Evolutionary conservation across 2,329 filamentous ascomycete genomes (phyloP), one percentile per base, ranked within the genome.

Genomic region (Apiospora hydei): DNA sequence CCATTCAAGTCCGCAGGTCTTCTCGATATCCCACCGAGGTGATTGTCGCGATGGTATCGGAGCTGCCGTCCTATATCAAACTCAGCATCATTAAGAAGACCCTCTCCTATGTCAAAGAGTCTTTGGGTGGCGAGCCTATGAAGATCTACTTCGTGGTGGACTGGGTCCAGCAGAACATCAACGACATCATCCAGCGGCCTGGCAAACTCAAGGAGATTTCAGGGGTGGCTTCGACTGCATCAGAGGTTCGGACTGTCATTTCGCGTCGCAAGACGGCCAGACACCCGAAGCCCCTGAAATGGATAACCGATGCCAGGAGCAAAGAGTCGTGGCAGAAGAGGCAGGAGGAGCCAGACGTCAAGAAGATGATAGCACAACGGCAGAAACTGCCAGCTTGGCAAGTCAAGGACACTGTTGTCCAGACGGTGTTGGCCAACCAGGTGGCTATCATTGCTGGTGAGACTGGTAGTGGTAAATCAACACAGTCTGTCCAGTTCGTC

Each of bases 401-500:
- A 73, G 90, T 96, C 77, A 91, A 90, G 77, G 91, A 96, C 26
- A 86, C 88, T 1, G 94, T 99, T 43, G 90, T 98, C 13, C 82
- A 88, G 26, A 93, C 93, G 0, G 93, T 99, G 68, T 88, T 88
- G 57, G 85, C 87, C 5, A 91, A 96, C 78, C 92, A 98, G 81
- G 95, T 99, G 69, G 98, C 94, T 0, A 98, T 99, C 78, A 96
- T 99, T 77, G 97, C 95, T 61, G 96, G 96, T 76, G 96, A 98
- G 83, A 99, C 96, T 4, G 96, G 96, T 70, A 98, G 94, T 24
- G 96, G 96, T 79, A 99, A 99, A 83, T 98, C 94, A 68, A 98
- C 96, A 0, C 96, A 99, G 81, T 96, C 94, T 2, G 94, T 98
- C 46, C 96, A 99, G 81, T 99, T 98, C 81, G 88, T 99, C 61